phyloP scores from a whole-genome alignment of 106 monocot species.

The Acanthochlamys bracteata region DNA sequence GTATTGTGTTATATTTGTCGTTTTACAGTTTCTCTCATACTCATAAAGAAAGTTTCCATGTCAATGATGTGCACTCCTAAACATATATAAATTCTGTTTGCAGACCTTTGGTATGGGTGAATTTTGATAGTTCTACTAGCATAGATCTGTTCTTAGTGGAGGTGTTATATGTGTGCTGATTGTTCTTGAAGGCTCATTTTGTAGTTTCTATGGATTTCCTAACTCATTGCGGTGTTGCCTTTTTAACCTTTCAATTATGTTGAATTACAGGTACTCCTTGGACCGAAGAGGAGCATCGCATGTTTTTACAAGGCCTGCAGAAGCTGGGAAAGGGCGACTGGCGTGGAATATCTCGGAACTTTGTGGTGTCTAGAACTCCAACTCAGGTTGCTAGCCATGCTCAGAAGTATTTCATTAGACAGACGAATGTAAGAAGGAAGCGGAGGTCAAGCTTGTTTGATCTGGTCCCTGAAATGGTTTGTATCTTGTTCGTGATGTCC shows the following conservation, averaged over 20 bases:
- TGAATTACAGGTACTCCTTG: slow-evolving; percentile 22
- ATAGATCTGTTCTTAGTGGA: no score
- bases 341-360: slow-evolving; percentile 59
- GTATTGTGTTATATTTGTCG: no score
- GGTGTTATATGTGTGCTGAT: no score
- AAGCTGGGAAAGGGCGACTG: slow-evolving; percentile 56
- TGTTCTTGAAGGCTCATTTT: no score
- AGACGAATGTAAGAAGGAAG: slow-evolving; percentile 41
- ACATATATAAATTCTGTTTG: no score
- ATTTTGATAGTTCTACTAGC: no score
- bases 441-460: slow-evolving; percentile 60
- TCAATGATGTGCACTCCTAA: no score
- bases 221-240: background rate
- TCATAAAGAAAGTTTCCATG: no score
- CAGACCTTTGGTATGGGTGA: no score
- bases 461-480: slow-evolving; percentile 47
- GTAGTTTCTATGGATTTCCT: no score
- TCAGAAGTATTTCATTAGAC: slow-evolving; percentile 56
- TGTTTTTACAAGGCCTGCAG: slow-evolving; percentile 48
- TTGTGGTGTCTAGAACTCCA: slow-evolving; percentile 46
- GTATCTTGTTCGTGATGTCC: background rate
- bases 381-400: slow-evolving; percentile 28
- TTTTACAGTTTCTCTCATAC: no score
- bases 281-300: slow-evolving; percentile 44
- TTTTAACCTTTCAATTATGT: background rate